A percentile compares a stretch with the other conserved stretches of the same genome.
Conservation (phyloP, 495 filamentous ascomycete species). For the Usnea hakonensis region DNA sequence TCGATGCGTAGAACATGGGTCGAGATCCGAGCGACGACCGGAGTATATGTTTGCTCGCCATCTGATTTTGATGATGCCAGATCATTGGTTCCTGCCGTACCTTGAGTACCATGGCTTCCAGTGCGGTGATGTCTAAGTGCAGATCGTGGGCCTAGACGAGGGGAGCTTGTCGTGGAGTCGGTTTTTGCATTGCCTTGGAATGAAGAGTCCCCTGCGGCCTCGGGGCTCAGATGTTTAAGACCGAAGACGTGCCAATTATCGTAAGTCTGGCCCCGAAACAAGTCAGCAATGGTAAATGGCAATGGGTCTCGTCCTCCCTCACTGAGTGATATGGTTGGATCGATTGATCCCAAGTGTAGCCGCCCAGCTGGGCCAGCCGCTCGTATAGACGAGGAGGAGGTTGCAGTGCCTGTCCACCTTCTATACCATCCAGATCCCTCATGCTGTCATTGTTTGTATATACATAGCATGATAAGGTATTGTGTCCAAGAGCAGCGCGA, state of each 20-base stretch:
- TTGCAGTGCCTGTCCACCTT: slow-evolving; percentile 5
- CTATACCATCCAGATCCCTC: slow-evolving; percentile 4
- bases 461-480: background rate
- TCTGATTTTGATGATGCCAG: slow-evolving; percentile 34
- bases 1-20: slow-evolving; percentile 73
- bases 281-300: slow-evolving; percentile 6
- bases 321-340: slow-evolving; percentile 63
- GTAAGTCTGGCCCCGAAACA: slow-evolving; percentile 43
- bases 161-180: slow-evolving; percentile 41
- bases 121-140: slow-evolving; percentile 33
- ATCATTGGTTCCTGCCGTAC: slow-evolving; percentile 33
- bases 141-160: slow-evolving; percentile 36
- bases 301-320: background rate
- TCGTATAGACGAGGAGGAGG: slow-evolving; percentile 65
- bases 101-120: slow-evolving; percentile 40
- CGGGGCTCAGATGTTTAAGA: slow-evolving; percentile 36
- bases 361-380: slow-evolving; percentile 60
- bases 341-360: slow-evolving; percentile 69
- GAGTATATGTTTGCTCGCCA: slow-evolving; percentile 37
- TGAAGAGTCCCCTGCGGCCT: slow-evolving; percentile 38
- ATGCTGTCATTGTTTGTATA: slow-evolving; percentile 8
- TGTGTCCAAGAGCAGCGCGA: slow-evolving; percentile 3
- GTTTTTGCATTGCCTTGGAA: slow-evolving; percentile 35
- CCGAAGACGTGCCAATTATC: slow-evolving; percentile 65
- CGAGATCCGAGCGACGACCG: slow-evolving; percentile 70